phyloP scores from a whole-genome alignment of 148 eudicot species.

The Pouteria glomerata region DNA sequence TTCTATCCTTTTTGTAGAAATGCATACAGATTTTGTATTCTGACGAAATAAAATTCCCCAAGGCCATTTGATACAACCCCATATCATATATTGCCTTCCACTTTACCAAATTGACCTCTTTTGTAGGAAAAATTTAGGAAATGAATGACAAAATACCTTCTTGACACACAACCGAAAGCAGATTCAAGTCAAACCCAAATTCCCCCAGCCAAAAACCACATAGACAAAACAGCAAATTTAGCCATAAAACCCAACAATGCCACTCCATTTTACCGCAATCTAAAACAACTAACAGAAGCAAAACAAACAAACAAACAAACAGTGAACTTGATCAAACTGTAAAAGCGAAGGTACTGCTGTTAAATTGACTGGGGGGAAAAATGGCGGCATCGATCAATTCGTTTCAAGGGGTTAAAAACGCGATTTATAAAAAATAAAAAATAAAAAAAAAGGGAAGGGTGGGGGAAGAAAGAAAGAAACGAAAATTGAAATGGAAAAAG shows the following conservation, averaged over 20 bases:
- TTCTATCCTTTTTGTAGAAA: not conserved
- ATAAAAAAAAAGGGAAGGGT: too few relatives aligned
- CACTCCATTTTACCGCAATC: not conserved
- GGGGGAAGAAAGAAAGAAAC: too few relatives aligned
- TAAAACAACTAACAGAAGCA: not conserved
- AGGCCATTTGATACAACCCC: not conserved
- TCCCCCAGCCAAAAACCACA: not conserved
- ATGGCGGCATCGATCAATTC: too few relatives aligned
- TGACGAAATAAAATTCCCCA: not conserved
- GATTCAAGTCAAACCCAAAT: not conserved
- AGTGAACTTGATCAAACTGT: not conserved
- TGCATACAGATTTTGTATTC: not conserved
- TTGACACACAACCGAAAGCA: not conserved
- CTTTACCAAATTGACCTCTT: too few relatives aligned
- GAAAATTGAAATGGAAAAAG: not conserved
- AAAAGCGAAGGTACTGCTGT: too few relatives aligned
- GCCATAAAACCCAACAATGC: not conserved
- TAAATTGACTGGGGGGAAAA: not conserved
- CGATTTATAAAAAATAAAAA: not conserved
- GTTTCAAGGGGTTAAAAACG: not conserved
- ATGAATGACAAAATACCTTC: too few relatives aligned
- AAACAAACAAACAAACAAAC: too few relatives aligned
- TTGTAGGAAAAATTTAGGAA: too few relatives aligned
- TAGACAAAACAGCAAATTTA: not conserved
- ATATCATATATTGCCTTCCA: too few relatives aligned